Evolutionary conservation across 2,329 filamentous ascomycete genomes (phyloP), one percentile per base, ranked within the genome.

Genomic region (Didymosphaeria variabile): DNA sequence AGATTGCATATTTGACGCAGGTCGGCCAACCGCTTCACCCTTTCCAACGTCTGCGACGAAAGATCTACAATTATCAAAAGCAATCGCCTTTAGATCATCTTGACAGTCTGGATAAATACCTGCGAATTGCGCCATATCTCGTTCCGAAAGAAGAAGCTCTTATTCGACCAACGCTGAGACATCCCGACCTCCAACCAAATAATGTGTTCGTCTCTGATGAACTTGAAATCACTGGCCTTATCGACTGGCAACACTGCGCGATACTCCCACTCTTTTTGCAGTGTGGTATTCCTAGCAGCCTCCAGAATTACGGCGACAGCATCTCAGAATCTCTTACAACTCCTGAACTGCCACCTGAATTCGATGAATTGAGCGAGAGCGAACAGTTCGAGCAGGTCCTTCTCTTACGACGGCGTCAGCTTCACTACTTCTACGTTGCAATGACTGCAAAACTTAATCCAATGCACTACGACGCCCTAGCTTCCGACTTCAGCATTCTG

Each of bases 231-330:
- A 68, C 68, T 31, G 63, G 77, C n/a, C 59, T 82, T 1, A 79
- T 82, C 32, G 79, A 82, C 64, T 82, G 78, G 42, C 42, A 82
- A 66, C 71, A 81, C 64, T 73, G 68, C 50, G 55, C 71, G 31
- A 64, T 76, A 56, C 73, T 79, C 32, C 80, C 79, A 6, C 73
- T 79, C 4, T 77, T 78, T 55, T 60, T 79, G 10, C 69, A 75
- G 47, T 71, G 73, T 38, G 76, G 77, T 1, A 79, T 83, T 23
- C 80, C 79, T 17, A 68, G 70, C 12, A 68, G 68, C 59, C 69
- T 82, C 55, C 72, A 81, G 59, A 82, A 82, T 57, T 81, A 79
- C 66, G 71, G 75, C 50, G 78, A 79, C 56, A 63, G 45, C 34
- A 47, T 64, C 47, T 75, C 67, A 38, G 67, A 67, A 64, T 68